Evolutionary conservation across 331 rosid genomes (phyloP).

Genomic region (Prunus yedoensis): DNA sequence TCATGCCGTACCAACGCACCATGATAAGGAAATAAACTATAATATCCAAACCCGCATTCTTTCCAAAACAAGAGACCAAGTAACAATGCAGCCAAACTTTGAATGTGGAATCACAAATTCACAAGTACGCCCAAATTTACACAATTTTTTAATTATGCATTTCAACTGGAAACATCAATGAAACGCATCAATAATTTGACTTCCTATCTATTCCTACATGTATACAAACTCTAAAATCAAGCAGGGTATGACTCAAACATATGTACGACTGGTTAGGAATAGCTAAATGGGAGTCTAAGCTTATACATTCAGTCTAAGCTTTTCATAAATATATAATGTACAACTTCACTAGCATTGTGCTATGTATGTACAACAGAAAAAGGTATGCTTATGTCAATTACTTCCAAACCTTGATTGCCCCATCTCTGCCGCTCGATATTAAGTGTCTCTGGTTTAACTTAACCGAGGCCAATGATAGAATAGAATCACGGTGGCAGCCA

Average conservation of each 20-base stretch:
- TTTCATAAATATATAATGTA: slow-evolving; percentile 7
- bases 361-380: slow-evolving; percentile 50
- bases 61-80: not conserved
- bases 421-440: slow-evolving; percentile 89
- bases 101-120: not conserved
- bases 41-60: no score
- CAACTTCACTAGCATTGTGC: slow-evolving; percentile 26
- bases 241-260: not conserved
- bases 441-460: slow-evolving; percentile 88
- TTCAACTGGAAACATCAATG: not conserved
- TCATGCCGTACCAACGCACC: not conserved
- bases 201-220: not conserved
- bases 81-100: not conserved
- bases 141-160: not conserved
- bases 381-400: slow-evolving; percentile 31
- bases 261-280: not conserved
- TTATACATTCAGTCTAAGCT: not conserved
- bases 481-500: slow-evolving; percentile 91
- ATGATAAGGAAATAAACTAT: no score
- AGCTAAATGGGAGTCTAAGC: not conserved
- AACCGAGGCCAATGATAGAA: slow-evolving; percentile 82
- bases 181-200: not conserved
- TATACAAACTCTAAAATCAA: slow-evolving; percentile 7
- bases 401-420: slow-evolving; percentile 96
- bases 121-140: not conserved